Conservation (phyloP, 768 basidiomycete genomes). For the Ephemerocybe angulata region DNA sequence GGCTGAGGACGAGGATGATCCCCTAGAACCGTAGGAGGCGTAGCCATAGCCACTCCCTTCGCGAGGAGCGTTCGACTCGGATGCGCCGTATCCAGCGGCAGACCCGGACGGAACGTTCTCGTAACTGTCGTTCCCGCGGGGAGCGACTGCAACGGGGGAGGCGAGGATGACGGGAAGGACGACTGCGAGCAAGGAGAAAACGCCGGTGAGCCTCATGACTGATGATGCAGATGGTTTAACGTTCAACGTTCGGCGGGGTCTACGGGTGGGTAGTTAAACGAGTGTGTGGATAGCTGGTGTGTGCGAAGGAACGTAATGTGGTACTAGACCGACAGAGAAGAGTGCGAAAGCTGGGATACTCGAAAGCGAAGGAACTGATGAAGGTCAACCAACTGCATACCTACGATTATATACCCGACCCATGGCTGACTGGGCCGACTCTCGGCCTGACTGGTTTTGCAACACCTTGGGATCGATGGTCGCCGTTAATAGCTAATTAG, state of each 20-base stretch:
- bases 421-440: too few species aligned
- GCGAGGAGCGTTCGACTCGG: background rate
- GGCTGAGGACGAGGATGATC: background rate
- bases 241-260: too few species aligned
- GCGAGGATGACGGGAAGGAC: background rate
- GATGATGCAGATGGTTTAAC: background rate
- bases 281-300: constrained; percentile 2
- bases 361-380: too few species aligned
- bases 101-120: constrained; percentile 23
- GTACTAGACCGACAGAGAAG: too few species aligned
- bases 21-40: background rate
- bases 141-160: background rate
- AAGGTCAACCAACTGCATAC: too few species aligned
- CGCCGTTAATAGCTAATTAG: too few species aligned
- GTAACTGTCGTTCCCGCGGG: background rate
- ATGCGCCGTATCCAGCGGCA: background rate
- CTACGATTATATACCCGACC: too few species aligned
- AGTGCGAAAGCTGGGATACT: too few species aligned
- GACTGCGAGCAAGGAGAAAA: constrained; percentile 1
- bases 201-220: background rate
- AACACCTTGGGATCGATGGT: too few species aligned
- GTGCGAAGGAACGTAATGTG: too few species aligned
- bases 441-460: too few species aligned
- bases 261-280: background rate
- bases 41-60: background rate